A percentile compares a stretch with the other conserved stretches of the same genome.
Conservation (phyloP, 2,329 filamentous ascomycete species). For the Apiospora rasikravindrae region DNA sequence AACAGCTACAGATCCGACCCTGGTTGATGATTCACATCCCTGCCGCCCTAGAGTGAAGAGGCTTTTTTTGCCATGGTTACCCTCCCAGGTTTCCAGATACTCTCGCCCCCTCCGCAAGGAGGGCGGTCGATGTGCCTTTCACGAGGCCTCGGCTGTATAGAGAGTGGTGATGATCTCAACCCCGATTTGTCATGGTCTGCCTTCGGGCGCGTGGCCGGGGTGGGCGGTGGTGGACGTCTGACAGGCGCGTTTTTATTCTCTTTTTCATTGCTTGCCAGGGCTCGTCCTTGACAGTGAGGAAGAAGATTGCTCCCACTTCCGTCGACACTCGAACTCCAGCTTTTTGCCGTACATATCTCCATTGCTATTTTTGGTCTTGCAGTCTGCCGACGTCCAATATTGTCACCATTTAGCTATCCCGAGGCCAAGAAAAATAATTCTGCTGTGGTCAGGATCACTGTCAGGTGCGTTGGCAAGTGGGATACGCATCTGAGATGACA, state of each 20-base stretch:
- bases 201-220: conserved; percentile 78
- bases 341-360: no score
- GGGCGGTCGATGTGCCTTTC: conserved; percentile 50
- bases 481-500: no score
- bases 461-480: no score
- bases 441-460: no score
- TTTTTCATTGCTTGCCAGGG: conserved; percentile 62
- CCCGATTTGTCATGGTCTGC: conserved; percentile 65
- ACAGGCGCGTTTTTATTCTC: conserved; percentile 65
- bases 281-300: conserved; percentile 56
- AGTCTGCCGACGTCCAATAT: not conserved
- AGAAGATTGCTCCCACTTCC: conserved; percentile 50
- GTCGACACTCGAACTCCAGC: no score
- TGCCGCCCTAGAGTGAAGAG: conserved; percentile 87
- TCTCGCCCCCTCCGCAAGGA: conserved; percentile 67
- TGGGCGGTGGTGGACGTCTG: conserved; percentile 90
- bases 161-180: conserved; percentile 95
- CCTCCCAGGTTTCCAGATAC: conserved; percentile 34
- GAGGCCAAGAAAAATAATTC: no score
- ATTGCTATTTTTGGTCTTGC: no score
- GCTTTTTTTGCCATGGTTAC: conserved; percentile 50
- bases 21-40: conserved; percentile 94
- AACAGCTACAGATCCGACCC: conserved; percentile 93
- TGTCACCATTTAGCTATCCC: no score
- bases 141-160: conserved; percentile 65